phyloP scores from a whole-genome alignment of 768 basidiomycete genomes.

The Tylopilus plumbeoviolaceoides region DNA sequence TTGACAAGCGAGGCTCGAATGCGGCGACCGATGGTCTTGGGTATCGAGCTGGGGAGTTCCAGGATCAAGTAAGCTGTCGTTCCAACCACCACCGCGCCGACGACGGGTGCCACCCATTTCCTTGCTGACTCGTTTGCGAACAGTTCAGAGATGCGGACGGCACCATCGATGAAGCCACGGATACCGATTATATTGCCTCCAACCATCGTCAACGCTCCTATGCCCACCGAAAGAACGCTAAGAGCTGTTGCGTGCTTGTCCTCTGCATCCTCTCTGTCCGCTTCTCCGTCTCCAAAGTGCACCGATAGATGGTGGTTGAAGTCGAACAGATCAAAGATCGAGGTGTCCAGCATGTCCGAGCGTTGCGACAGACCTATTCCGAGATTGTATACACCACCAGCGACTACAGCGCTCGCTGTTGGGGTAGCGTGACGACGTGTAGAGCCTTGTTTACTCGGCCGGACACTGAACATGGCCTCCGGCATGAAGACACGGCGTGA shows the following conservation, averaged over 20 bases:
- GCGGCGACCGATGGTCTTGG: constrained; percentile 83
- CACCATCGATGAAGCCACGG: constrained; percentile 72
- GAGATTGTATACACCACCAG: constrained; percentile 75
- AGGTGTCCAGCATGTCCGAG: constrained; percentile 72
- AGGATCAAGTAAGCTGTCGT: constrained; percentile 75
- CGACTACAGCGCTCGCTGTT: constrained; percentile 53
- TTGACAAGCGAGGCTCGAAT: constrained; percentile 61
- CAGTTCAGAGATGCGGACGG: constrained; percentile 71
- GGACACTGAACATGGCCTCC: constrained; percentile 91
- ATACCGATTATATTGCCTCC: constrained; percentile 79
- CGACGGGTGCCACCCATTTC: constrained; percentile 82
- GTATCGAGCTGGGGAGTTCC: constrained; percentile 86
- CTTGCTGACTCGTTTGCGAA: constrained; percentile 76
- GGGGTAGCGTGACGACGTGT: constrained; percentile 34
- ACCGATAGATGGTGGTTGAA: constrained; percentile 73
- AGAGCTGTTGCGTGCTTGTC: constrained; percentile 56
- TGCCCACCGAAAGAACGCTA: constrained; percentile 67
- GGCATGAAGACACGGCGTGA: constrained; percentile 86
- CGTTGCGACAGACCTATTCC: constrained; percentile 80
- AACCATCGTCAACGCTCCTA: constrained; percentile 87
- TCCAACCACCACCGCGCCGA: constrained; percentile 74
- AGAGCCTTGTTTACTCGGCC: constrained; percentile 38
- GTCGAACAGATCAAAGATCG: constrained; percentile 83
- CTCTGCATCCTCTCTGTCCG: constrained; percentile 28
- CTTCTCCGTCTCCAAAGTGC: constrained; percentile 55